Percentiles rank a stretch among this genome's conserved stretches.
These are phyloP conservation scores for Debaryomyces tyrocola DNA, from an alignment of 805 yeast genomes.

Conservation along the genomic window DNA sequence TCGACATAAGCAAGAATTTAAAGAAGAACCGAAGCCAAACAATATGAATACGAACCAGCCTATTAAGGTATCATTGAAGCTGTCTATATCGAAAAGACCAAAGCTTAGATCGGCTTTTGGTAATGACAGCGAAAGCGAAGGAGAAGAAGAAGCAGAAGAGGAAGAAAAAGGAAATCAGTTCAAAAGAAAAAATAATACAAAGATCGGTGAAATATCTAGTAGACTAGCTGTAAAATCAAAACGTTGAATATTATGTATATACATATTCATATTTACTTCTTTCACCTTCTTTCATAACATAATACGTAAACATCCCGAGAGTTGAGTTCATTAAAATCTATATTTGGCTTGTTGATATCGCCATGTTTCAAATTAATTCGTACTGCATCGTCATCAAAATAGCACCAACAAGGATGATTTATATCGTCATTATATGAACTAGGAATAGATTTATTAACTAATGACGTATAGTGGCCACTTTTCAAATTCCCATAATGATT, in stretches of 20 bases:
- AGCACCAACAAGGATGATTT: slow-evolving; percentile 58
- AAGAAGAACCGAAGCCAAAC: neutral
- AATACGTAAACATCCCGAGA: slow-evolving; percentile 67
- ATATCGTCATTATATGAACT: slow-evolving; percentile 25
- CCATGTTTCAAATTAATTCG: slow-evolving; percentile 49
- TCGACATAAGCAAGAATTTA: slow-evolving; percentile 1
- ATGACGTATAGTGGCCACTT: slow-evolving; percentile 76
- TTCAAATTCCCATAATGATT: slow-evolving; percentile 70
- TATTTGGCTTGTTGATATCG: slow-evolving; percentile 33
- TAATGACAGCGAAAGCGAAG: slow-evolving; percentile 8
- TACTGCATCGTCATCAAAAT: slow-evolving; percentile 70
- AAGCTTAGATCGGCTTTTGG: slow-evolving; percentile 9
- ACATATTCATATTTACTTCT: neutral
- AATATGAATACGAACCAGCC: slow-evolving; percentile 15
- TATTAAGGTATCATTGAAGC: slow-evolving; percentile 16
- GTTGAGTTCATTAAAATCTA: slow-evolving; percentile 30
- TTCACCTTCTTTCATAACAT: slow-evolving; percentile 53
- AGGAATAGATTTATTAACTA: slow-evolving; percentile 48
- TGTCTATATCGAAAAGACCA: slow-evolving; percentile 5
- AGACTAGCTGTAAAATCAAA: slow-evolving; percentile 2
- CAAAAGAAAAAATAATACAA: neutral
- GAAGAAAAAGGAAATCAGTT: neutral
- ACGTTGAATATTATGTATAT: neutral
- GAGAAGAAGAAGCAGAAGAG: slow-evolving; percentile 10
- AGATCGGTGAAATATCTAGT: slow-evolving; percentile 7